Evolutionary conservation across 2,329 filamentous ascomycete species (phyloP), one percentile per base, ranked within the genome.

Genomic region (Beauveria scarabaeidicola): DNA sequence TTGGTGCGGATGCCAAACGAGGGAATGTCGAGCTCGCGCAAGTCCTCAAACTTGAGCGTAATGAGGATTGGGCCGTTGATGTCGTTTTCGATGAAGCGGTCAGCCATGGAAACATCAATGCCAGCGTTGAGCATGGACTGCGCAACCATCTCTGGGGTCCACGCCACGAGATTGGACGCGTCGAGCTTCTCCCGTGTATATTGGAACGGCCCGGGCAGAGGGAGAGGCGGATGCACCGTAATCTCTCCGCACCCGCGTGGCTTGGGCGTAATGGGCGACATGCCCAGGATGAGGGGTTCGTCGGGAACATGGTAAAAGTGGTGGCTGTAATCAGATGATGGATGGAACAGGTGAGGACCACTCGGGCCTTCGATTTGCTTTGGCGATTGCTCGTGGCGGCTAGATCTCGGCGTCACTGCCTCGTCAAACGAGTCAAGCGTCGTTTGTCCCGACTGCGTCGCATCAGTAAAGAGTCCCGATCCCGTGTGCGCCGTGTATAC

Each of bases 401-500:
- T 81, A 50, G 88, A 88, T 63, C 84, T 82, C 19, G 92, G 92
- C 27, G 92, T 96, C 32, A 84, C 84, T 3, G 86, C 81, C 70
- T 96, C 91, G 68, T 95, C 91, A 67, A 89, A 91, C 1, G 90
- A 93, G 7, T 91, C 96, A 41, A 94, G 79, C 2, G 92, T 96
- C 3, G 90, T 93, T 43, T 61, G 59, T 38, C 63, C 61, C 48
- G 65, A 65, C 65, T 66, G 23, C 52, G 19, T 38, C 57, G 48
- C 41, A 53, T 63, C 60, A 68, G 64, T 58, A 62, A 10, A 25
- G 17, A 29, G 40, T 44, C 17, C 17, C 2, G 13, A 1, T 36
- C n/a, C 17, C 3, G 5, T 15, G 21, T 25, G 15, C 23, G 40
- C 23, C 25, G 17, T 25, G 4, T 19, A 23, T 15, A 76, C 88